Conservation (phyloP, 805 yeast species). For the Saturnispora hagleri region DNA sequence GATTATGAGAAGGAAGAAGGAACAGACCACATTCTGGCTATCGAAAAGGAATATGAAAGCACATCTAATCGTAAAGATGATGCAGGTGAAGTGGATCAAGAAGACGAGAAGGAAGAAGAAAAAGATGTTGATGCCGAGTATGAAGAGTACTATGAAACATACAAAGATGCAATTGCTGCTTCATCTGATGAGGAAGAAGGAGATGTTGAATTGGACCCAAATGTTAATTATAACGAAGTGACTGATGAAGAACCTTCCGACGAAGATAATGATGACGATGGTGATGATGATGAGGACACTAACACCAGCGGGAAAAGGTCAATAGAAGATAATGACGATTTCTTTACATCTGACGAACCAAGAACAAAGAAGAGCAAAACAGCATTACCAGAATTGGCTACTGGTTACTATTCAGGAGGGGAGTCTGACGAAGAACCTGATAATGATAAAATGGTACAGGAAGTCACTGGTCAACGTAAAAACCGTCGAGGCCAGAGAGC, state of each 20-base stretch:
- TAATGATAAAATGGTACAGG: constrained; percentile 43
- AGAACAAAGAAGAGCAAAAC: constrained; percentile 20
- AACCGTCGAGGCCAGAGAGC: constrained; percentile 97
- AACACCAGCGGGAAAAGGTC: constrained; percentile 7
- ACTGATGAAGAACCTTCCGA: constrained; percentile 58
- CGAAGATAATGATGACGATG: constrained; percentile 3
- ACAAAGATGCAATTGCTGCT: constrained; percentile 31
- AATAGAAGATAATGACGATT: constrained; percentile 30
- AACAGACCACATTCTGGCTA: background rate
- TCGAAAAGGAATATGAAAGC: constrained; percentile 12
- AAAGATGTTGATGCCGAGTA: constrained; percentile 11
- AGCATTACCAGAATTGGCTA: constrained; percentile 57
- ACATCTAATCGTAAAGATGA: constrained; percentile 14
- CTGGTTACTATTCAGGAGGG: constrained; percentile 82
- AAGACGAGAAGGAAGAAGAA: constrained; percentile 12
- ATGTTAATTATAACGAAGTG: constrained; percentile 44
- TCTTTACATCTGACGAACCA: constrained; percentile 26
- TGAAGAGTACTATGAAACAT: constrained; percentile 17
- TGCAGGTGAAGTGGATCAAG: constrained; percentile 12
- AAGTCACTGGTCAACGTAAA: constrained; percentile 47
- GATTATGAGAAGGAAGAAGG: constrained; percentile 14
- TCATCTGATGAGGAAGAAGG: constrained; percentile 38
- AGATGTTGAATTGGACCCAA: constrained; percentile 27
- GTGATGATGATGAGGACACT: constrained; percentile 3
- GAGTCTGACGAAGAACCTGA: constrained; percentile 45